Conservation (phyloP, 1,139 yeast species). For the Sugiyamaella sp. region DNA sequence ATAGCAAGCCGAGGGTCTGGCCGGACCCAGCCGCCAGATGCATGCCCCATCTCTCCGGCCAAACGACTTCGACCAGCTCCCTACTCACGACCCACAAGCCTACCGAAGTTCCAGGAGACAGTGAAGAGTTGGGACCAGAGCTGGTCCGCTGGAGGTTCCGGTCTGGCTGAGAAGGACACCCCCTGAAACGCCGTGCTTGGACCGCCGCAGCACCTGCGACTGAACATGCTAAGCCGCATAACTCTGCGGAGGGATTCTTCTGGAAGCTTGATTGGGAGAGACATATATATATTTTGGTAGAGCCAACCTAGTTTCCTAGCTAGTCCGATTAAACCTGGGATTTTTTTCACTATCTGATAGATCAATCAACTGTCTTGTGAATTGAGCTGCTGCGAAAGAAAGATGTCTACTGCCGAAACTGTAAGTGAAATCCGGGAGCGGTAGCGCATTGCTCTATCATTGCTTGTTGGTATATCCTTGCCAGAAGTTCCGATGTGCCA, state of each 20-base stretch:
- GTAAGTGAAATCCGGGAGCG: too few species aligned
- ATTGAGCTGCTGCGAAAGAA: background rate
- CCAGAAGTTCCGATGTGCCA: too few species aligned
- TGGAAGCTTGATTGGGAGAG: constrained; percentile 9
- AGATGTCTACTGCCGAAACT: constrained; percentile 35
- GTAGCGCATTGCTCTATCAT: too few species aligned
- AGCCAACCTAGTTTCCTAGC: background rate
- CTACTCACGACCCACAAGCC: too few species aligned
- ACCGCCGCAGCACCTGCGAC: background rate
- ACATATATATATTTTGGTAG: background rate
- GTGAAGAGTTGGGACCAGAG: too few species aligned
- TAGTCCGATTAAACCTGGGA: background rate
- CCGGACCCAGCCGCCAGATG: too few species aligned
- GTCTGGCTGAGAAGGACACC: background rate
- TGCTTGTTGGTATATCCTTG: too few species aligned
- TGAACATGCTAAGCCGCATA: background rate
- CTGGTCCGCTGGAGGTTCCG: background rate
- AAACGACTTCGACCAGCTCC: too few species aligned
- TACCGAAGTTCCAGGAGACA: too few species aligned
- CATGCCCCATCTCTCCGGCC: too few species aligned
- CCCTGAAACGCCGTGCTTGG: background rate
- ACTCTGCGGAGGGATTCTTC: constrained; percentile 9
- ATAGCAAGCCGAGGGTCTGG: too few species aligned
- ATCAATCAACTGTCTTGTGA: background rate
- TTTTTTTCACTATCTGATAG: background rate